Conservation (phyloP, 352 stramenopile species). For the Pythium monospermum region DNA sequence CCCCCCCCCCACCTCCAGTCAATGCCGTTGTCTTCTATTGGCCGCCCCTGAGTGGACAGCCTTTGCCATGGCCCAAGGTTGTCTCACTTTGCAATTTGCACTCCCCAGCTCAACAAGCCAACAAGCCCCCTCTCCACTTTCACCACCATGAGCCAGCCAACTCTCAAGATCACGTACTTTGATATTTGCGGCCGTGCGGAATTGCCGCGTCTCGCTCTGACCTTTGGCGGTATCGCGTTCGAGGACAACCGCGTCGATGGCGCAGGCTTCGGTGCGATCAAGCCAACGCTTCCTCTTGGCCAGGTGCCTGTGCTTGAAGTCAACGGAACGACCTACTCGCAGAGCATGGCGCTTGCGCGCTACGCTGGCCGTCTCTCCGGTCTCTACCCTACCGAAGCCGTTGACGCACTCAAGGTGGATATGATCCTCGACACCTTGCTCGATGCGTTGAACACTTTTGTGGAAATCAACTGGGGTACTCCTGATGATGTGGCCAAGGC, state of each 20-base stretch:
- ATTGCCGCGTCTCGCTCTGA: conserved; percentile 39
- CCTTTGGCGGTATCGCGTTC: conserved; percentile 38
- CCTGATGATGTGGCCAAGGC: conserved; percentile 37
- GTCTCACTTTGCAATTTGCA: conserved; percentile 26
- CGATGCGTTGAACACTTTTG: conserved; percentile 26
- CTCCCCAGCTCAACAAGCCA: no score
- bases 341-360: conserved; percentile 52
- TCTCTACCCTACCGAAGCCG: conserved; percentile 46
- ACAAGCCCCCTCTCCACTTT: conserved; percentile 27
- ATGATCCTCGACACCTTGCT: conserved; percentile 44
- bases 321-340: conserved; percentile 30
- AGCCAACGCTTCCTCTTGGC: conserved; percentile 34
- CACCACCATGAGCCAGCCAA: conserved; percentile 46
- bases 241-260: conserved; percentile 30
- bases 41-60: no score
- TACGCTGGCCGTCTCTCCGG: conserved; percentile 48
- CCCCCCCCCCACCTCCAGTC: no score
- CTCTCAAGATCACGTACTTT: conserved; percentile 58
- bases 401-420: conserved; percentile 42
- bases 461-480: conserved; percentile 33
- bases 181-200: conserved; percentile 38
- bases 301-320: conserved; percentile 50
- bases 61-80: no score
- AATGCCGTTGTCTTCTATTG: no score
- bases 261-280: conserved; percentile 26